Base-by-base conservation (phyloP, 768 basidiomycete species). In the Auricularia heimuer region DNA sequence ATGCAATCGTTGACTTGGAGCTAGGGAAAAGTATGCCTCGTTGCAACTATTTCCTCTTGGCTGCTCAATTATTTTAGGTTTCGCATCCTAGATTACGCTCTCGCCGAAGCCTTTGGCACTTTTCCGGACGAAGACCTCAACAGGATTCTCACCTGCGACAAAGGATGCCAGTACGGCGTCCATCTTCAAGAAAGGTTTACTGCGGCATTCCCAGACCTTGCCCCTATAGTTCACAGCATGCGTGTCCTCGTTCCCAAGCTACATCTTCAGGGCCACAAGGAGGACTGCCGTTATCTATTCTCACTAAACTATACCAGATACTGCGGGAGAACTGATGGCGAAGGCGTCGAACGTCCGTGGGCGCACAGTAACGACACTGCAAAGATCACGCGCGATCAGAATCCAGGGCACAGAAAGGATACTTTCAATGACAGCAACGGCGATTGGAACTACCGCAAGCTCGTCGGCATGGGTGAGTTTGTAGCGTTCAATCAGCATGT, bases 291-390 rank as follows among this genome's bases (percentile, higher is more conserved):
- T n/a, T 39, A 69, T 35, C 54, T 54, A 10, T 71, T 60, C 47
- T 16, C 16, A 4, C 47, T 21, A 3, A 14, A 51, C 16, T 51
- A 51, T 16, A 51, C 47, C 3, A 3, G 6, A 4, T 16, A 14
- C 18, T 51, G 47, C 35, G 76, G 74, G 6, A 69, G 71, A 2
- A 72, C 69, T 1, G 76, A 77, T 68, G 75, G 79, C 0, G 77
- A 81, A 58, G 75, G 69, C 1, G 70, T 77, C 0, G 81, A 82
- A 54, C 68, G 68, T 0, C 68, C 64, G 0, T 82, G 81, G 81
- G 65, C 76, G 0, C 67, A 68, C 6, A 68, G 73, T 6, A 79
- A 79, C 64, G 65, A 70, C 0, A 67, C 72, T 0, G 74, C 73
- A 0, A 64, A 71, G 0, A 77, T 76, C 66, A 75, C 74, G 2